Percentiles rank a stretch among this genome's conserved stretches.
Evolutionary conservation across 805 yeast genomes (phyloP).

Genomic region (Starmerella bombicola): DNA sequence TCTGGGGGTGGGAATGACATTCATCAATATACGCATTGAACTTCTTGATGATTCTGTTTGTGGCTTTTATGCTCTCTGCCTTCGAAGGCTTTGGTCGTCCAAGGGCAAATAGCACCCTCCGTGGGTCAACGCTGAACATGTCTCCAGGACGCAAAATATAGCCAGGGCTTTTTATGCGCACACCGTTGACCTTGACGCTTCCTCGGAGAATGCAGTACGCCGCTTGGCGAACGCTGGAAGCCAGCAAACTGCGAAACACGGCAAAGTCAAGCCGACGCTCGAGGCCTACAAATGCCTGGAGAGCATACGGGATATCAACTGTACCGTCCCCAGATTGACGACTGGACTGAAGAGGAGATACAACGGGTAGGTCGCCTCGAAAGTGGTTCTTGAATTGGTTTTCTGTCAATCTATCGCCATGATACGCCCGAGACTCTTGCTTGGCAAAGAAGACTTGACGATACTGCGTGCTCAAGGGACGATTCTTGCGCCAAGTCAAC

Average conservation of each 20-base stretch:
- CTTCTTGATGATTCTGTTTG: constrained; percentile 53
- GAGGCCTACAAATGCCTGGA: constrained; percentile 78
- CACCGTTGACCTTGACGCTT: constrained; percentile 75
- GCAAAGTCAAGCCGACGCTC: constrained; percentile 88
- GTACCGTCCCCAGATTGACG: constrained; percentile 33
- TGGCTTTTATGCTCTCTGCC: constrained; percentile 53
- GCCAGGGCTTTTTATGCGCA: constrained; percentile 63
- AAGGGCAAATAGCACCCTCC: constrained; percentile 68
- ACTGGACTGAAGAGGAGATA: constrained; percentile 60
- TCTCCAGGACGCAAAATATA: constrained; percentile 75
- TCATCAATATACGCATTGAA: constrained; percentile 64
- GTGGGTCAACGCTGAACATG: constrained; percentile 73
- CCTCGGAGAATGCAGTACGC: constrained; percentile 75
- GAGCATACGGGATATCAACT: constrained; percentile 57
- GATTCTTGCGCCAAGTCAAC: constrained; percentile 50
- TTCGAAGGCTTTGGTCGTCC: constrained; percentile 76
- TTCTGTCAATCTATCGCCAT: constrained; percentile 88
- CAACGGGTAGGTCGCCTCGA: constrained; percentile 59
- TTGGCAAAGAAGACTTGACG: constrained; percentile 90
- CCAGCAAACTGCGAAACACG: constrained; percentile 81
- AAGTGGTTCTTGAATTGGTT: constrained; percentile 64
- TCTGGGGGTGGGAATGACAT: constrained; percentile 46
- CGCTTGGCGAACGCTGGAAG: constrained; percentile 87
- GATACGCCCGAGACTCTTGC: constrained; percentile 85
- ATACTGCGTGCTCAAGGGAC: constrained; percentile 43